Evolutionary conservation across 2,329 filamentous ascomycete species (phyloP).

Genomic region (Penicillium sp.): DNA sequence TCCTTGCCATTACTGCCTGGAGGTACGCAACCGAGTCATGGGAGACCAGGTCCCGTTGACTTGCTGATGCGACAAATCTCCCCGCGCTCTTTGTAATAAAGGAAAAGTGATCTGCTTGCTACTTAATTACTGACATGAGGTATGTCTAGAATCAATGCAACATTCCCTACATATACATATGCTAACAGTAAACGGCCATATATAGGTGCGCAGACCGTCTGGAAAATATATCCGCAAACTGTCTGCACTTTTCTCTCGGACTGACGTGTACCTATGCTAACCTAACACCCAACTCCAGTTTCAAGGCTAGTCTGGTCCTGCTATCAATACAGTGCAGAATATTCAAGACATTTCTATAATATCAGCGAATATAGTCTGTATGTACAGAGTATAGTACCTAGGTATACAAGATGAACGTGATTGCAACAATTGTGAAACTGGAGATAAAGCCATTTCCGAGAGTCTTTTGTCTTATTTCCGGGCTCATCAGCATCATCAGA

Average conservation of each 20-base stretch:
- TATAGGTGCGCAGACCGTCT: neutral
- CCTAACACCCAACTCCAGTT: neutral
- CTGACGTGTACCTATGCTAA: neutral
- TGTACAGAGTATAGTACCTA: neutral
- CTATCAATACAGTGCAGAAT: neutral
- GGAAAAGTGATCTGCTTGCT: neutral
- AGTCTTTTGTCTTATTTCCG: too few species aligned
- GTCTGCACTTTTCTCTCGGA: neutral
- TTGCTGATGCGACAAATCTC: too few species aligned
- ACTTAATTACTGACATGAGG: neutral
- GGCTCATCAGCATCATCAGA: too few species aligned
- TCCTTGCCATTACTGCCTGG: too few species aligned
- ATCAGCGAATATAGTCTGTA: neutral
- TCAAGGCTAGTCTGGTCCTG: neutral
- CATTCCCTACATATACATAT: neutral
- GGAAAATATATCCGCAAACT: neutral
- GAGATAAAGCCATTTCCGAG: too few species aligned
- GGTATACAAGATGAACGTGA: too few species aligned
- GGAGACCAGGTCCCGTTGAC: too few species aligned
- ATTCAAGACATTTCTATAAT: neutral
- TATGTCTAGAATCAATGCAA: neutral
- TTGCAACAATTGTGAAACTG: too few species aligned
- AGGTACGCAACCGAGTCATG: too few species aligned
- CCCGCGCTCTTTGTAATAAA: neutral
- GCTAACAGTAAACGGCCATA: neutral